Percentiles rank a stretch among this genome's conserved stretches.
These are phyloP conservation scores for Phytophthora sp. DNA, from an alignment of 352 stramenopile genomes.

Conservation along the genomic window DNA sequence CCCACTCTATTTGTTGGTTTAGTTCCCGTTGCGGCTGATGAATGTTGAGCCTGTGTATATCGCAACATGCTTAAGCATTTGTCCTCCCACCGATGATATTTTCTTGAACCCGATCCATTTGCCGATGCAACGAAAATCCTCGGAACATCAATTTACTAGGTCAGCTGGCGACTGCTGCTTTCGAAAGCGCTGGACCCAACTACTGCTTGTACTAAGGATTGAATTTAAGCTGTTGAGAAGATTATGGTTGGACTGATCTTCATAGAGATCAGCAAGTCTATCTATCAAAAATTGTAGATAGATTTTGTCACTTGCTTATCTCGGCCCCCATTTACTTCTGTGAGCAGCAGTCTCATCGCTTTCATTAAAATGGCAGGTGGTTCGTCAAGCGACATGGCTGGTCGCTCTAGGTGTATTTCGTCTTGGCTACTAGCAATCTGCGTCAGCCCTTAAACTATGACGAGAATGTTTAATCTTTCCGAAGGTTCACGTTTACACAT, in stretches of 20 bases:
- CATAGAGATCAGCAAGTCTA: too few relatives aligned
- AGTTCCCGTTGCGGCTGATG: too few relatives aligned
- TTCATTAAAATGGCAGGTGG: neutral
- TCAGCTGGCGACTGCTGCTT: neutral
- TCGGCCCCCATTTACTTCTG: too few relatives aligned
- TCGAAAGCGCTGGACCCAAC: neutral
- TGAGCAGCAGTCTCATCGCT: neutral
- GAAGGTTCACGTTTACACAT: conserved; percentile 7
- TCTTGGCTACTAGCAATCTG: neutral
- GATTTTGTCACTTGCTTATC: too few relatives aligned
- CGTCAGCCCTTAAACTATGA: conserved; percentile 7
- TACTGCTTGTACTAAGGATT: neutral
- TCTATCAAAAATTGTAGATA: too few relatives aligned
- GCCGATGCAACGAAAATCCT: conserved; percentile 6
- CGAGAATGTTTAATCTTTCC: neutral
- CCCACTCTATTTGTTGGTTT: too few relatives aligned
- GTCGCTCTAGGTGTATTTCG: too few relatives aligned
- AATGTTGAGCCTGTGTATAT: too few relatives aligned
- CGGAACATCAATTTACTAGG: conserved; percentile 1
- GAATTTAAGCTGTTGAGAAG: neutral
- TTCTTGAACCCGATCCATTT: conserved; percentile 11
- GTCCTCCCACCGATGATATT: too few relatives aligned
- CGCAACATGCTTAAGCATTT: too few relatives aligned
- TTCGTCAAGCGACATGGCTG: neutral
- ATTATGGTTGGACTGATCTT: too few relatives aligned